Percentiles rank a stretch among this genome's conserved stretches.
Conservation (phyloP, 345 rosid species). For the Salix viminalis region DNA sequence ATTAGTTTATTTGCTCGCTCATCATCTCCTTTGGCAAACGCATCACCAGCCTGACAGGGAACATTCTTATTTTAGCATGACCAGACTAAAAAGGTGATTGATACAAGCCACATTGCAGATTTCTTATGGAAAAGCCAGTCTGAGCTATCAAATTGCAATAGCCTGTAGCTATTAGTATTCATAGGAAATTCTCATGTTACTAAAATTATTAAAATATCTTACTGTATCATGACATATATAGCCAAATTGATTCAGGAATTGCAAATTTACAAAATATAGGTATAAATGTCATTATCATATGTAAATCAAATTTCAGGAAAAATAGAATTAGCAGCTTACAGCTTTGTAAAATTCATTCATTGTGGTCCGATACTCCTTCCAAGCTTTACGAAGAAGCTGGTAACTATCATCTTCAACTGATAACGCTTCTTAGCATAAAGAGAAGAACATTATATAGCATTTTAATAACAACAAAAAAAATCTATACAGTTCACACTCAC, state of each 20-base stretch:
- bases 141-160: background rate
- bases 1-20: constrained; percentile 41
- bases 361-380: constrained; percentile 41
- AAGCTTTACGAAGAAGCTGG: constrained; percentile 52
- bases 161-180: background rate
- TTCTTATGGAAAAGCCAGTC: background rate
- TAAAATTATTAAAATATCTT: background rate
- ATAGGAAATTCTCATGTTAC: background rate
- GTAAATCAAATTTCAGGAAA: background rate
- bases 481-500: background rate
- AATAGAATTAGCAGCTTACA: constrained; percentile 29
- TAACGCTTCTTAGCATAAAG: constrained; percentile 1
- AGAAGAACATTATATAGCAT: background rate
- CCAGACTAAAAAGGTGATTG: background rate
- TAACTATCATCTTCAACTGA: constrained; percentile 39
- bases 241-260: background rate
- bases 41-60: constrained; percentile 44
- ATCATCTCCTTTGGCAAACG: constrained; percentile 40
- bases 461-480: background rate
- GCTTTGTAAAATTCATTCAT: constrained; percentile 56
- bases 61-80: background rate
- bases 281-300: background rate
- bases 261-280: background rate
- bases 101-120: background rate
- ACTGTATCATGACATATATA: background rate